Conservation (phyloP, 345 rosid genomes). For the Pugionium dolabratum region DNA sequence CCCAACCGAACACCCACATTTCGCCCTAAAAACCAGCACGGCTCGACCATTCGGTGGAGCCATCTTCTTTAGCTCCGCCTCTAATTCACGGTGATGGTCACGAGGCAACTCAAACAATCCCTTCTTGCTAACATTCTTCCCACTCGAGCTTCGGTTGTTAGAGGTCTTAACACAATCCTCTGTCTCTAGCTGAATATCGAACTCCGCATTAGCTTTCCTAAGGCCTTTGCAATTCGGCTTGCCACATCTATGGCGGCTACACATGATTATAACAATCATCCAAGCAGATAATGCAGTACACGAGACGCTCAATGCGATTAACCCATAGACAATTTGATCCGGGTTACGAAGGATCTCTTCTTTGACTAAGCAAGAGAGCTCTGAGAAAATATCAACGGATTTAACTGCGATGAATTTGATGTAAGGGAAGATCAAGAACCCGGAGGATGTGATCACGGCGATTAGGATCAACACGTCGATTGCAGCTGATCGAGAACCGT, state of each 20-base stretch:
- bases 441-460: slow-evolving; percentile 72
- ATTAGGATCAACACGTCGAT: slow-evolving; percentile 70
- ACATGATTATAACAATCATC: slow-evolving; percentile 52
- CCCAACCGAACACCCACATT: slow-evolving; percentile 74
- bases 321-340: slow-evolving; percentile 64
- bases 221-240: slow-evolving; percentile 83
- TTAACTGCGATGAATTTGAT: slow-evolving; percentile 45
- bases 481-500: slow-evolving; percentile 70
- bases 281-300: slow-evolving; percentile 67
- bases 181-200: slow-evolving; percentile 89
- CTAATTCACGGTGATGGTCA: slow-evolving; percentile 67
- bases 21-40: slow-evolving; percentile 65
- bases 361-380: slow-evolving; percentile 49
- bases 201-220: slow-evolving; percentile 68
- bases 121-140: slow-evolving; percentile 52
- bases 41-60: slow-evolving; percentile 78
- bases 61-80: slow-evolving; percentile 77
- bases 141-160: slow-evolving; percentile 2
- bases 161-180: slow-evolving; percentile 82
- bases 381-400: slow-evolving; percentile 47
- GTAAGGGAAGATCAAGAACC: slow-evolving; percentile 74
- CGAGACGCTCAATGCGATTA: slow-evolving; percentile 61
- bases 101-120: slow-evolving; percentile 71
- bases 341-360: slow-evolving; percentile 70
- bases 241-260: slow-evolving; percentile 69